phyloP scores from a whole-genome alignment of 208 protist species.

The Wallacemonas sp. region DNA sequence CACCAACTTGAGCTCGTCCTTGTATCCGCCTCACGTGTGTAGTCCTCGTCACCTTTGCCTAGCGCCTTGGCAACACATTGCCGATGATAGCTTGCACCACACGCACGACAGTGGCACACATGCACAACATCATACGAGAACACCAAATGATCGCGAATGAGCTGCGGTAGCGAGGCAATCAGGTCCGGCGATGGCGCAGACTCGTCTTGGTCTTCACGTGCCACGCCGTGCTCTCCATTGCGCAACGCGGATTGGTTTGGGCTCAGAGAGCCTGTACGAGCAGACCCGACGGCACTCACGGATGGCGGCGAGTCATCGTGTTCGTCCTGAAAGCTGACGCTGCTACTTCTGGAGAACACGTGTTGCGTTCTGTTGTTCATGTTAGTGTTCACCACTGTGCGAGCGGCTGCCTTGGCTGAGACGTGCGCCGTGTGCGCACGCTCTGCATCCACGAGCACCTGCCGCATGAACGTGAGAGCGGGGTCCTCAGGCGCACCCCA shows the following conservation, averaged over 20 bases:
- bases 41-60: neutral
- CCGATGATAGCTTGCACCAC: conserved; percentile 34
- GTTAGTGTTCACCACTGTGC: too few relatives aligned
- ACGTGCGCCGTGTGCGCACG: neutral
- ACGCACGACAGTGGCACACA: conserved; percentile 20
- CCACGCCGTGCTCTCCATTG: too few relatives aligned
- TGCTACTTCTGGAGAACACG: too few relatives aligned
- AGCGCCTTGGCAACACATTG: conserved; percentile 17
- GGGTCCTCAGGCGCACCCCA: neutral
- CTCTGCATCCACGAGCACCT: neutral
- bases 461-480: neutral
- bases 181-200: neutral
- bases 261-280: too few relatives aligned
- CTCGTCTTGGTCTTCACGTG: neutral
- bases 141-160: conserved; percentile 7
- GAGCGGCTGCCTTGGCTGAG: too few relatives aligned
- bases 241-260: too few relatives aligned
- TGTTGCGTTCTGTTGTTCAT: too few relatives aligned
- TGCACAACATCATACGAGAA: conserved; percentile 31
- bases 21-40: neutral
- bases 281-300: too few relatives aligned
- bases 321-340: too few relatives aligned
- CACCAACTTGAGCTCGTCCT: neutral
- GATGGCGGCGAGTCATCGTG: too few relatives aligned
- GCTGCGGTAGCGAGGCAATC: neutral